Percentiles rank a stretch among this genome's conserved stretches.
phyloP scores from a whole-genome alignment of 208 protist genomes.

The Leishmania arabica region DNA sequence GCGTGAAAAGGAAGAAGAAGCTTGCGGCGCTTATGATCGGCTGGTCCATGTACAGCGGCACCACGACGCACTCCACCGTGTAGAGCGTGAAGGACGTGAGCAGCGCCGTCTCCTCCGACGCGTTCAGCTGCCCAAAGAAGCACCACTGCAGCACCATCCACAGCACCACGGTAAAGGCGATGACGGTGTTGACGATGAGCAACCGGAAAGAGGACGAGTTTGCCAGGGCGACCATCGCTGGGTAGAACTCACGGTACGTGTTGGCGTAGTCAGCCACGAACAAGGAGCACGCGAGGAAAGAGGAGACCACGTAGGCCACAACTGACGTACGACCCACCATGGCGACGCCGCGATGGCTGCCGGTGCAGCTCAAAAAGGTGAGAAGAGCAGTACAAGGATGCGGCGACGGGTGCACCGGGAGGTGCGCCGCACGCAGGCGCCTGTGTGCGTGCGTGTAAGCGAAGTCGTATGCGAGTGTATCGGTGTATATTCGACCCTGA shows the following conservation, averaged over 20 bases:
- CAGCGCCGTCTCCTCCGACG: constrained; percentile 43
- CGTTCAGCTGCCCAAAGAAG: constrained; percentile 77
- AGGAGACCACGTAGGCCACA: constrained; percentile 49
- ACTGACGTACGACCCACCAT: constrained; percentile 22
- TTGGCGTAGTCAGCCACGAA: constrained; percentile 65
- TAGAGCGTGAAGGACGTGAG: constrained; percentile 42
- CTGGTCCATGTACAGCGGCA: constrained; percentile 48
- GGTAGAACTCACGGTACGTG: constrained; percentile 68
- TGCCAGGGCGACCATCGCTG: constrained; percentile 59
- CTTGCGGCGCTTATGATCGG: constrained; percentile 35
- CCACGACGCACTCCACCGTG: constrained; percentile 56
- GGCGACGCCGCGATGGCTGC: constrained; percentile 1
- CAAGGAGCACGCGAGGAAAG: constrained; percentile 37
- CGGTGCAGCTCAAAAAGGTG: constrained; percentile 1
- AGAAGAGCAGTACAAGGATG: not conserved
- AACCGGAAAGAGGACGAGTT: constrained; percentile 70
- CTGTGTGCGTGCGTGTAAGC: not conserved
- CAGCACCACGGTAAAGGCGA: constrained; percentile 36
- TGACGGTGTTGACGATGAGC: constrained; percentile 44
- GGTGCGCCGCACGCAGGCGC: not conserved
- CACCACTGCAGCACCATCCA: constrained; percentile 40
- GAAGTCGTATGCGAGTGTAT: not conserved
- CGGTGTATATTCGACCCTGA: not conserved
- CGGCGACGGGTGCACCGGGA: not conserved
- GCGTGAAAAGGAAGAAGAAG: constrained; percentile 34